Conservation (phyloP, 164 flowering plant species). For the Vitis cinerea region DNA sequence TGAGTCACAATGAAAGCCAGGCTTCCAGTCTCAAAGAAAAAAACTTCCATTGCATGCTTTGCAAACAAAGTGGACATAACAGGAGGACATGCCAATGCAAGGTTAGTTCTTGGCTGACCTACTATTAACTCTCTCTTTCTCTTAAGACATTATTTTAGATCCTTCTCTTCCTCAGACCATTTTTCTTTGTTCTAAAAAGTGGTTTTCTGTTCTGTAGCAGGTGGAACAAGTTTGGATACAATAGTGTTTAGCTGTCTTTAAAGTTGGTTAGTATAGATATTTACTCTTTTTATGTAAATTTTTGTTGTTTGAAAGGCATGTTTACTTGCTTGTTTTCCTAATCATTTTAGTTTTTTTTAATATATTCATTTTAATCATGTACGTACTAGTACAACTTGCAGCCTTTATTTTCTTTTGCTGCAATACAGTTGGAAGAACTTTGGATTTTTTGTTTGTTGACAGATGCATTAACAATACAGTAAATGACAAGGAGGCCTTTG, state of each 20-base stretch:
- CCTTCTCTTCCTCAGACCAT: neutral
- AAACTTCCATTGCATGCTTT: conserved; percentile 2
- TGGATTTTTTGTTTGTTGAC: no score
- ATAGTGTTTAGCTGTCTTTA: neutral
- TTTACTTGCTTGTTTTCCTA: no score
- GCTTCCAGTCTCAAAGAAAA: neutral
- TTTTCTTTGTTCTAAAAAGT: no score
- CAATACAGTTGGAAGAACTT: no score
- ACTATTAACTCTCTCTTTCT: neutral
- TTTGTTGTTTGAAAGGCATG: no score
- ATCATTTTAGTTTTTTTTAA: no score
- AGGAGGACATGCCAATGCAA: conserved; percentile 5
- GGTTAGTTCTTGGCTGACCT: neutral
- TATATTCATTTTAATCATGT: no score
- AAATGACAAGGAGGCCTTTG: no score
- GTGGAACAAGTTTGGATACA: conserved; percentile 2
- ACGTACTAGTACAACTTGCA: no score
- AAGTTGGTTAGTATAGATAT: no score
- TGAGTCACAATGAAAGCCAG: neutral
- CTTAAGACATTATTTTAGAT: neutral
- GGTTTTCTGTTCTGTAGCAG: neutral
- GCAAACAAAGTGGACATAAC: conserved; percentile 8
- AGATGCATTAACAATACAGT: no score
- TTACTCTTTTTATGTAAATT: neutral
- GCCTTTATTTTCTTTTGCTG: no score